These are phyloP conservation scores for Carex scoparia DNA, from an alignment of 176 grass and related monocot genomes.

Conservation along the genomic window DNA sequence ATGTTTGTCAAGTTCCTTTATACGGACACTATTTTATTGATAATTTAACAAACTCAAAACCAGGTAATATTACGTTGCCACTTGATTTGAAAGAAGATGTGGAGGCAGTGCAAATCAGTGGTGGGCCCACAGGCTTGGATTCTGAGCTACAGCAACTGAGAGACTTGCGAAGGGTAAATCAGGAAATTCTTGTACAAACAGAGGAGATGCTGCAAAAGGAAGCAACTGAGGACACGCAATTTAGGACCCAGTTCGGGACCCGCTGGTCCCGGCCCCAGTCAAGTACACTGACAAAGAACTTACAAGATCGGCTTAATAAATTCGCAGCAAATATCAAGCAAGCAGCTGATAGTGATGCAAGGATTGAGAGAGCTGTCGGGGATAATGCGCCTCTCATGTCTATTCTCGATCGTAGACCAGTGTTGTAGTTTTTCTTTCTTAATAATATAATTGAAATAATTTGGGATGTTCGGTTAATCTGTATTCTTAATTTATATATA, in stretches of 20 bases:
- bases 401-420: conserved; percentile 86
- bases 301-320: conserved; percentile 86
- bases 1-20: not conserved
- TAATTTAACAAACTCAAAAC: not conserved
- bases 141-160: conserved; percentile 87
- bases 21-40: not conserved
- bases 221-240: conserved; percentile 82
- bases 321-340: conserved; percentile 94
- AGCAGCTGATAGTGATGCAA: conserved; percentile 73
- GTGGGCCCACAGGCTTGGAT: conserved; percentile 80
- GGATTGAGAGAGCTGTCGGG: conserved; percentile 67
- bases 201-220: conserved; percentile 97
- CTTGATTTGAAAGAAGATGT: conserved; percentile 77
- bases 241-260: conserved; percentile 86
- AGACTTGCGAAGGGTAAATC: conserved; percentile 96
- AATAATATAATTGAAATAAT: not conserved
- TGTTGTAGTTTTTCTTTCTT: conserved; percentile 27
- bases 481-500: not conserved
- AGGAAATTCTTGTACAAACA: conserved; percentile 84
- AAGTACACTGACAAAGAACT: conserved; percentile 88
- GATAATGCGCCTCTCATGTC: conserved; percentile 82
- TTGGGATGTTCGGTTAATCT: not conserved
- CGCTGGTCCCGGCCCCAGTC: conserved; percentile 93
- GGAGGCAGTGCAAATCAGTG: conserved; percentile 97
- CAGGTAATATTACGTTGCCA: conserved; percentile 75